These are phyloP conservation scores for Trichaptum fuscoviolaceum DNA, from an alignment of 768 basidiomycete species.

Conservation along the genomic window DNA sequence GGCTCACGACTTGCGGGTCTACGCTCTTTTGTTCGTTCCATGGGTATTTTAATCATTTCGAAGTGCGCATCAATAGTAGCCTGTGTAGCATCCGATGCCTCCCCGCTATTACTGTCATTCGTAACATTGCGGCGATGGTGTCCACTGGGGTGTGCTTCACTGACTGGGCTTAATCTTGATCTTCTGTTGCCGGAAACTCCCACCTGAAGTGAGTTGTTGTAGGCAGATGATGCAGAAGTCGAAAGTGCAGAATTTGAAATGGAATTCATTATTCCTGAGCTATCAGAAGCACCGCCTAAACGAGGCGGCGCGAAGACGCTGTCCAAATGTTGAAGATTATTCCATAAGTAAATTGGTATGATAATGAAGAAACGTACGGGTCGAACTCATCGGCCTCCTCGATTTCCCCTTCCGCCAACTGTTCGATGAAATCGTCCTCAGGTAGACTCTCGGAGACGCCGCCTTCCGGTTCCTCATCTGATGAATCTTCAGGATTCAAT, in stretches of 20 bases:
- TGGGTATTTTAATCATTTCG: not conserved
- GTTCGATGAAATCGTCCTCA: conserved; percentile 40
- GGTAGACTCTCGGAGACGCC: conserved; percentile 34
- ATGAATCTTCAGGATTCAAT: conserved; percentile 40
- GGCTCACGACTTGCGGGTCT: not conserved
- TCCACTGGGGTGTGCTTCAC: not conserved
- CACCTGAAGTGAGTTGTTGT: not conserved
- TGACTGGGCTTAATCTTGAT: not conserved
- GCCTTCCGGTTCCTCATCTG: conserved; percentile 44
- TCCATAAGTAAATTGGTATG: not conserved
- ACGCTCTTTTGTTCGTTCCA: not conserved
- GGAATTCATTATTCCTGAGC: conserved; percentile 43
- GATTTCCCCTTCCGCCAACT: conserved; percentile 36
- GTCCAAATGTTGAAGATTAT: conserved; percentile 6
- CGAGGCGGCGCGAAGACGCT: conserved; percentile 69
- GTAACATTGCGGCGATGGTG: not conserved
- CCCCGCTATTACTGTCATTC: not conserved
- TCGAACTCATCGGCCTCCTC: conserved; percentile 76
- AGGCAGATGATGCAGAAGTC: conserved; percentile 8
- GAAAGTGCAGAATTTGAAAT: conserved; percentile 18
- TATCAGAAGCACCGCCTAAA: conserved; percentile 47
- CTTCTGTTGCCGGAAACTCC: not conserved
- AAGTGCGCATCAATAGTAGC: not conserved
- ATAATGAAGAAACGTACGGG: conserved; percentile 45
- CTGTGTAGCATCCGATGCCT: not conserved